These are phyloP conservation scores for Daucus carota DNA, from an alignment of 129 eudicot genomes.

Conservation along the genomic window DH1_v3.0 NC_030382.2:57076001-57076500, in stretches of 20 bases:
- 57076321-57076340: constrained; percentile 98
- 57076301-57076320: constrained; percentile 85
- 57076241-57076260: not conserved
- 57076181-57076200: not conserved
- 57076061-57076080: not conserved
- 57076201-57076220: not conserved
- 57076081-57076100: not conserved
- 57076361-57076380: constrained; percentile 99
- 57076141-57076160: not conserved
- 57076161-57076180: not conserved
- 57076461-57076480: not conserved
- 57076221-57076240: not conserved
- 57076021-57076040: constrained; percentile 80
- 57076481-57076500: not conserved
- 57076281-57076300: constrained; percentile 76
- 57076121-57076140: not conserved
- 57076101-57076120: not conserved
- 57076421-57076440: constrained; percentile 99
- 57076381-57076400: constrained; percentile 72
- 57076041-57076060: constrained; percentile 40
- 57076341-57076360: constrained; percentile 60
- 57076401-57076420: constrained; percentile 94
- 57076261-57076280: constrained; percentile 77
- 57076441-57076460: constrained; percentile 36
- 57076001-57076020: constrained; percentile 90